Evolutionary conservation across 176 grass and related monocot genomes (phyloP).

Genomic region (Paspalum vaginatum): DNA sequence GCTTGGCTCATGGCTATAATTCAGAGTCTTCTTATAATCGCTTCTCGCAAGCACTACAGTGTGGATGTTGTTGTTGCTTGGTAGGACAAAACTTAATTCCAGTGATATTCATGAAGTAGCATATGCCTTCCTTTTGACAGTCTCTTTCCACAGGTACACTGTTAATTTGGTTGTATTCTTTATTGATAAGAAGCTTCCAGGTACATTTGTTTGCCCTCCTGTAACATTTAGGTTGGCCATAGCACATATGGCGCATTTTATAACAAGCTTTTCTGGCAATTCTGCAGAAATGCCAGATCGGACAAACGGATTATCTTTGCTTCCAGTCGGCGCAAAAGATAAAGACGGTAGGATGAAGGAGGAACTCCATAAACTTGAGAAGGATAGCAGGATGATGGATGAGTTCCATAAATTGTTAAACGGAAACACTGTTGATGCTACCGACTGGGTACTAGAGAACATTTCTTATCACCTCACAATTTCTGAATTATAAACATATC

Average conservation of each 20-base stretch:
- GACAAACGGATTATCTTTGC: constrained; percentile 64
- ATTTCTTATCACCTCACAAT: not conserved
- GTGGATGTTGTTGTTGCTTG: constrained; percentile 98
- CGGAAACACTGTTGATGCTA: constrained; percentile 65
- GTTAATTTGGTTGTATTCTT: constrained; percentile 96
- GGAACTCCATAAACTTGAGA: constrained; percentile 64
- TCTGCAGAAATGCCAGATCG: constrained; percentile 91
- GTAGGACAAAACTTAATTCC: constrained; percentile 48
- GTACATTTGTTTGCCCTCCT: constrained; percentile 39
- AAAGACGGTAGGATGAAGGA: constrained; percentile 65
- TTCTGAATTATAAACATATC: not conserved
- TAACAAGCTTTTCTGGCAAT: constrained; percentile 22
- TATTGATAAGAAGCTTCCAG: constrained; percentile 85
- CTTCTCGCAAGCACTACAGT: constrained; percentile 92
- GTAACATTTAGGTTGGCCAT: not conserved
- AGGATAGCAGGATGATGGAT: constrained; percentile 64
- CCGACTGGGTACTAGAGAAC: constrained; percentile 65
- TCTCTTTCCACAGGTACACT: constrained; percentile 74
- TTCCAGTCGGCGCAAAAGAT: constrained; percentile 77
- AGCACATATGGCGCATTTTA: not conserved
- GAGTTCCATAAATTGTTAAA: constrained; percentile 78
- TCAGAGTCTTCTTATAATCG: constrained; percentile 95
- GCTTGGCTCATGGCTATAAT: constrained; percentile 85
- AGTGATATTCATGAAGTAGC: not conserved
- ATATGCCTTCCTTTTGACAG: constrained; percentile 6